Percentiles rank a stretch among this genome's conserved stretches.
phyloP scores from a whole-genome alignment of 768 basidiomycete genomes.

The Xerocomus potaroensis region DNA sequence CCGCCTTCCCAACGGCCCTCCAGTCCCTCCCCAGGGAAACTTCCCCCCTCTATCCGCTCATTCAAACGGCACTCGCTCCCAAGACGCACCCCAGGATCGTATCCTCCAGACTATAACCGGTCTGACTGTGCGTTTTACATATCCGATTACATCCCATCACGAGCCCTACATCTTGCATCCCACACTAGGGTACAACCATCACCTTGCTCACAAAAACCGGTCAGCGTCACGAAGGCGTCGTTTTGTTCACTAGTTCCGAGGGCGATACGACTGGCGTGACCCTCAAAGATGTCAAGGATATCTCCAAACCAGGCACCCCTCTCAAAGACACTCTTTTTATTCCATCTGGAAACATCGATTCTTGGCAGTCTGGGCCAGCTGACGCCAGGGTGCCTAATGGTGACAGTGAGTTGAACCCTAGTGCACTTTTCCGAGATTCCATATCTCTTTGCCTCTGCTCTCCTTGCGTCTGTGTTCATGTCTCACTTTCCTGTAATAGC shows the following conservation, averaged over 20 bases:
- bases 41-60: slow-evolving; percentile 44
- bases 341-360: slow-evolving; percentile 67
- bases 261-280: slow-evolving; percentile 69
- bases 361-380: slow-evolving; percentile 69
- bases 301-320: slow-evolving; percentile 60
- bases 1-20: slow-evolving; percentile 42
- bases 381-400: slow-evolving; percentile 66
- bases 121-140: slow-evolving; percentile 54
- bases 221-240: slow-evolving; percentile 70
- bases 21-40: slow-evolving; percentile 29
- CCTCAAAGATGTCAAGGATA: slow-evolving; percentile 74
- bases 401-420: slow-evolving; percentile 51
- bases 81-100: slow-evolving; percentile 52
- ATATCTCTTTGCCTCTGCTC: neutral
- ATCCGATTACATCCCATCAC: slow-evolving; percentile 7
- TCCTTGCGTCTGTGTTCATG: slow-evolving; percentile 12
- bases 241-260: slow-evolving; percentile 56
- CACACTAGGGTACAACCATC: slow-evolving; percentile 66
- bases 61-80: slow-evolving; percentile 44
- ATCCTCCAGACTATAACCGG: slow-evolving; percentile 63
- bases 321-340: slow-evolving; percentile 70
- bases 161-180: slow-evolving; percentile 16
- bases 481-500: slow-evolving; percentile 36
- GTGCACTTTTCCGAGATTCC: neutral
- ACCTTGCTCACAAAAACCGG: slow-evolving; percentile 69